phyloP scores from a whole-genome alignment of 2,329 filamentous ascomycete species.

The Fusarium redolens region DNA sequence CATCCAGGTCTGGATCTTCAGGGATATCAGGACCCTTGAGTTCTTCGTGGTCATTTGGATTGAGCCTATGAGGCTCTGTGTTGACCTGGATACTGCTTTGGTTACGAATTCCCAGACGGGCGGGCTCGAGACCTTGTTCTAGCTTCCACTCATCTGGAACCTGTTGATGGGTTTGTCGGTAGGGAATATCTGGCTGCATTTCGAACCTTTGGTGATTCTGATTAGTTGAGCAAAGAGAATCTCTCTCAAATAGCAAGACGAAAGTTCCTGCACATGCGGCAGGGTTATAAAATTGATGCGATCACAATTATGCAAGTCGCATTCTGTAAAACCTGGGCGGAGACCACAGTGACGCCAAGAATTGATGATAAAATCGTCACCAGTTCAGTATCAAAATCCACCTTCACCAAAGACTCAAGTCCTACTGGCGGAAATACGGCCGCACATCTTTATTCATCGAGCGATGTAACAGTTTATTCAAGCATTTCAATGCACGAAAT shows the following conservation, averaged over 20 bases:
- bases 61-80: not conserved
- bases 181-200: not conserved
- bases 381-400: not conserved
- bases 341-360: conserved; percentile 11
- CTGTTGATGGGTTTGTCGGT: not conserved
- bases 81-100: conserved; percentile 10
- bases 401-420: too few relatives aligned
- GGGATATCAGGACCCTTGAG: conserved; percentile 17
- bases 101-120: conserved; percentile 33
- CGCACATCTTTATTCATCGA: fast-evolving
- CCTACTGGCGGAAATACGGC: not conserved
- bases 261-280: not conserved
- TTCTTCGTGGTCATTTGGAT: not conserved
- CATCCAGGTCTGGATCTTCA: conserved; percentile 49
- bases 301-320: not conserved
- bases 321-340: not conserved
- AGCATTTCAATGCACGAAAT: not conserved
- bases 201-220: fast-evolving
- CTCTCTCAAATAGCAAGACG: too few relatives aligned
- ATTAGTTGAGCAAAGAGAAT: too few relatives aligned
- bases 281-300: not conserved
- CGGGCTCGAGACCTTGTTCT: conserved; percentile 61
- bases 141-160: conserved; percentile 63
- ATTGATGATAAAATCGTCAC: not conserved
- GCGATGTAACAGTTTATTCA: not conserved